Evolutionary conservation across 2,329 filamentous ascomycete genomes (phyloP).

Genomic region (Apiospora kogelbergensis): DNA sequence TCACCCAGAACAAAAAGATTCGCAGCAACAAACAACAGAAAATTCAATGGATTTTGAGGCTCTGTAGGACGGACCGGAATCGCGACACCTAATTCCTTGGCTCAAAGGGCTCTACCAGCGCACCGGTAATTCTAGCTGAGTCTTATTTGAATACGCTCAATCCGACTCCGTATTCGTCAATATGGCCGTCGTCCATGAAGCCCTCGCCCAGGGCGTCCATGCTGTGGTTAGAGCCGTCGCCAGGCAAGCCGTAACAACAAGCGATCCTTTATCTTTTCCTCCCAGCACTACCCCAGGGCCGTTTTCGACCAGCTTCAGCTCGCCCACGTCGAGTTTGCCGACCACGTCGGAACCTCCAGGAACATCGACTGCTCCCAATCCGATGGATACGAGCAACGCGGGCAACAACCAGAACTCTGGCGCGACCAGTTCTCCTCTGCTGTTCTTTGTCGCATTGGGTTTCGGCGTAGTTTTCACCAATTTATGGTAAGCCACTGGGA

Average conservation of each 20-base stretch:
- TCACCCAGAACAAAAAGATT: not conserved
- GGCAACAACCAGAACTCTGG: constrained; percentile 20
- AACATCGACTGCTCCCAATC: constrained; percentile 15
- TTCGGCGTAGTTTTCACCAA: constrained; percentile 99
- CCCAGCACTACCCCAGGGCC: constrained; percentile 6
- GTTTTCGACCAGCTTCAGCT: not conserved
- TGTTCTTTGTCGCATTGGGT: constrained; percentile 93
- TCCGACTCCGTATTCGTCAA: not conserved
- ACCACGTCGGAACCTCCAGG: constrained; percentile 15
- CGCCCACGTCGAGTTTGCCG: not conserved
- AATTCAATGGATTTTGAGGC: not conserved
- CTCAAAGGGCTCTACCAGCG: not conserved
- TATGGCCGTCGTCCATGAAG: constrained; percentile 32
- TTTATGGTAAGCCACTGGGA: constrained; percentile 70
- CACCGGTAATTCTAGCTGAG: not conserved
- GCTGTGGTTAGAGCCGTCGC: constrained; percentile 37
- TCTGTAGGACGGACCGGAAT: not conserved
- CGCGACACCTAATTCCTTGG: not conserved
- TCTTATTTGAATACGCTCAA: not conserved
- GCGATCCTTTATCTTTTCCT: constrained; percentile 14
- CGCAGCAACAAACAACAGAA: not conserved
- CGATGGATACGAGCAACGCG: not conserved
- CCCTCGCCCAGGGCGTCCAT: constrained; percentile 36
- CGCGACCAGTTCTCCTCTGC: constrained; percentile 68
- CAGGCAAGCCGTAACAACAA: constrained; percentile 22